phyloP scores from a whole-genome alignment of 352 stramenopile species.

The Phytophthora nicotianae region DNA sequence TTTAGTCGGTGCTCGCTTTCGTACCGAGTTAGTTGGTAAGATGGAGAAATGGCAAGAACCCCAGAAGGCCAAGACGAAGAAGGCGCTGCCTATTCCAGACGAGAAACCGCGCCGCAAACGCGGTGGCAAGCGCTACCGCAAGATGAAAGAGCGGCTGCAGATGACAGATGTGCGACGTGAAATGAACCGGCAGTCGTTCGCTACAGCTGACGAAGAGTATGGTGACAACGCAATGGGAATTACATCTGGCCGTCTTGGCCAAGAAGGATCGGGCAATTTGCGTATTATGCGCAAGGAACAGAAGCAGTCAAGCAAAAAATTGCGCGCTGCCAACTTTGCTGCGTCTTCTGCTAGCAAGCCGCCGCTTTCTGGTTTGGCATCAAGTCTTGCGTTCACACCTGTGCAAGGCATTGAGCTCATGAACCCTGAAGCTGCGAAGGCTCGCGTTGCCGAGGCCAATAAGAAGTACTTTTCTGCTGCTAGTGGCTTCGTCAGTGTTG shows the following conservation, averaged over 20 bases:
- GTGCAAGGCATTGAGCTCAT: slow-evolving; percentile 97
- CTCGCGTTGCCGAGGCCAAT: slow-evolving; percentile 93
- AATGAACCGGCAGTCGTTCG: slow-evolving; percentile 96
- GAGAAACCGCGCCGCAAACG: slow-evolving; percentile 95
- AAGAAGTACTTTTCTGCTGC: slow-evolving; percentile 97
- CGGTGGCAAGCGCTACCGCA: slow-evolving; percentile 93
- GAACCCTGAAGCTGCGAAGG: slow-evolving; percentile 95
- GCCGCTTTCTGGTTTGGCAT: slow-evolving; percentile 91
- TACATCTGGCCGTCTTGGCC: slow-evolving; percentile 91
- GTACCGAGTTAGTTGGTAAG: slow-evolving; percentile 92
- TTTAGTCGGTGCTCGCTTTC: slow-evolving; percentile 84
- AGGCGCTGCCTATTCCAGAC: slow-evolving; percentile 96
- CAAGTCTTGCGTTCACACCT: slow-evolving; percentile 97
- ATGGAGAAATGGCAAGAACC: slow-evolving; percentile 98
- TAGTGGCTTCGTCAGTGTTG: slow-evolving; percentile 95
- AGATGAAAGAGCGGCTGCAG: slow-evolving; percentile 97
- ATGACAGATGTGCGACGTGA: slow-evolving; percentile 98
- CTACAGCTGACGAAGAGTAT: slow-evolving; percentile 94
- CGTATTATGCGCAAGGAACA: slow-evolving; percentile 91
- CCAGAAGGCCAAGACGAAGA: slow-evolving; percentile 96
- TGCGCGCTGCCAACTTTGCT: slow-evolving; percentile 89
- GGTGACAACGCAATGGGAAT: slow-evolving; percentile 99
- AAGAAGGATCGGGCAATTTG: slow-evolving; percentile 89
- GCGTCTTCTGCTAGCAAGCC: slow-evolving; percentile 47
- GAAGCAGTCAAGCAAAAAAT: slow-evolving; percentile 93